phyloP scores from a whole-genome alignment of 768 basidiomycete species.

The Boletus rubroflammeus region DNA sequence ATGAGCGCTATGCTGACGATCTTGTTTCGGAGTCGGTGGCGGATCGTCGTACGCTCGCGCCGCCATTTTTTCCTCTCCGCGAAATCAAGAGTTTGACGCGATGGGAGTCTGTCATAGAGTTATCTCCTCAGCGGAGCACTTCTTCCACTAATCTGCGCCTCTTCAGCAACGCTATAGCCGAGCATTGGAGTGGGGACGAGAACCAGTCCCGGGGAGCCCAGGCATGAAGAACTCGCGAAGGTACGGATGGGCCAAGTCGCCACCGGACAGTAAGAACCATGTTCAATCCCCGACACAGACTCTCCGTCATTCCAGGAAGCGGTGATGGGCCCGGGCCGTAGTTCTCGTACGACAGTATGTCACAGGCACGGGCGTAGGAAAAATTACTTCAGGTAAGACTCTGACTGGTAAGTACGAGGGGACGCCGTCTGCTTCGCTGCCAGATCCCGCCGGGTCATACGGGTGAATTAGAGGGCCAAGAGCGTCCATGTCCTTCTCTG shows the following conservation, averaged over 20 bases:
- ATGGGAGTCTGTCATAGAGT: neutral
- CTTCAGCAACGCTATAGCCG: conserved; percentile 1
- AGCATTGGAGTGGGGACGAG: neutral
- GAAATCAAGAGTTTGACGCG: neutral
- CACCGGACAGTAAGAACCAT: conserved; percentile 12
- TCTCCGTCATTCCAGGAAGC: conserved; percentile 12
- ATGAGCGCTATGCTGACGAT: conserved; percentile 8
- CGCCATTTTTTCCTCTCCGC: neutral
- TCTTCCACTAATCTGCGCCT: neutral
- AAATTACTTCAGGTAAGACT: conserved; percentile 2
- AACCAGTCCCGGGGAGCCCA: conserved; percentile 9
- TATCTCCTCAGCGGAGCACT: neutral
- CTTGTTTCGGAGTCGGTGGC: conserved; percentile 5
- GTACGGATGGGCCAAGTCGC: conserved; percentile 7
- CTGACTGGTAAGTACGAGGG: conserved; percentile 3
- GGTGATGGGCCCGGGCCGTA: neutral
- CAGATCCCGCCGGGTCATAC: conserved; percentile 4
- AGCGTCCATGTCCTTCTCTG: neutral
- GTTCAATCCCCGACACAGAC: neutral
- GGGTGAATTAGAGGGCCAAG: conserved; percentile 1
- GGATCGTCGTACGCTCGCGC: conserved; percentile 12
- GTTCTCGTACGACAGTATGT: conserved; percentile 11
- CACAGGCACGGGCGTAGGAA: conserved; percentile 3
- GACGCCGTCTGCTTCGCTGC: conserved; percentile 4
- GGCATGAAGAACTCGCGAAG: conserved; percentile 12